Evolutionary conservation across 2,329 filamentous ascomycete genomes (phyloP).

Genomic region (Aschersonia sp.): DNA sequence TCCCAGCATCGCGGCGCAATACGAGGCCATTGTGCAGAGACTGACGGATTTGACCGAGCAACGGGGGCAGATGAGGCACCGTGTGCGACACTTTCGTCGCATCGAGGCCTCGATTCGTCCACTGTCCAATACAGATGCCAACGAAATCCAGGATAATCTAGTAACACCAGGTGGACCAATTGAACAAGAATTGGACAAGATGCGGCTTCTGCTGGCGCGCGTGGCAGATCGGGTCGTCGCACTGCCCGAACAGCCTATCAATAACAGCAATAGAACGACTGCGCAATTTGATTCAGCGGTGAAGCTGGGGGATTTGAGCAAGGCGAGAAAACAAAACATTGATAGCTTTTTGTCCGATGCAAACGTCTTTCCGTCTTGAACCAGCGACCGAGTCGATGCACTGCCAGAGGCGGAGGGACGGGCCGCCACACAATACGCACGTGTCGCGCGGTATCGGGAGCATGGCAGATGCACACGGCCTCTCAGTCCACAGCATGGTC

Average conservation of each 20-base stretch:
- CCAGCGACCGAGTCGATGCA: background rate
- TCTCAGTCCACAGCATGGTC: too few species aligned
- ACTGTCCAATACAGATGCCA: slow-evolving; percentile 10
- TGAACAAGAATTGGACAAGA: slow-evolving; percentile 50
- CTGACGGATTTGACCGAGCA: slow-evolving; percentile 33
- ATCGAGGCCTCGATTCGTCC: slow-evolving; percentile 37
- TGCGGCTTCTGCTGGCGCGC: slow-evolving; percentile 46
- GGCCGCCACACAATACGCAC: too few species aligned
- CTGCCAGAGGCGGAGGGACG: too few species aligned
- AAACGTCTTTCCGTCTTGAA: slow-evolving; percentile 8
- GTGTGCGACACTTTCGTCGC: slow-evolving; percentile 29
- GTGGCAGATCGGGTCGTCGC: slow-evolving; percentile 38
- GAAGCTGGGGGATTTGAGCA: slow-evolving; percentile 19
- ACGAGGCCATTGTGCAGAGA: slow-evolving; percentile 31
- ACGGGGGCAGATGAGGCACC: slow-evolving; percentile 19
- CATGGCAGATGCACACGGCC: too few species aligned
- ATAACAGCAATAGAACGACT: background rate
- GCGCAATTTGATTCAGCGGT: slow-evolving; percentile 7
- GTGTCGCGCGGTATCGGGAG: too few species aligned
- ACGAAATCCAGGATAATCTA: slow-evolving; percentile 47
- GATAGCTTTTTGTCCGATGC: slow-evolving; percentile 22
- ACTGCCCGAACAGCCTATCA: slow-evolving; percentile 13
- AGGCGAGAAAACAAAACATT: slow-evolving; percentile 26
- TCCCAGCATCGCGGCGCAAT: slow-evolving; percentile 34
- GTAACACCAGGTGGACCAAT: slow-evolving; percentile 50